Base-by-base conservation (phyloP, 306 rosid species). In the Rosa persica region DNA sequence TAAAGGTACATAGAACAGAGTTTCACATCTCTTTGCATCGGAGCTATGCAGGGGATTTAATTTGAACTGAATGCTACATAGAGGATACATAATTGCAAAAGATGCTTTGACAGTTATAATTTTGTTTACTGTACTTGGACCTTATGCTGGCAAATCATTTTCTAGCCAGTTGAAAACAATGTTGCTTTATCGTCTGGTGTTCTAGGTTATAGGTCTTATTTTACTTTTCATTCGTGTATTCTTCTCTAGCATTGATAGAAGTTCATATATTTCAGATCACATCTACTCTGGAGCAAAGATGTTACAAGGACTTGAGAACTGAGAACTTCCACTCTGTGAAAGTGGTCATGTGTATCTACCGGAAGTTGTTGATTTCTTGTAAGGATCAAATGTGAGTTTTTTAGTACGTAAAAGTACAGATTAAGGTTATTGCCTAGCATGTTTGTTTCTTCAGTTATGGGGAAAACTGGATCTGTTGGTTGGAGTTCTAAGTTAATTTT, bases 341-440 rank as follows among this genome's bases (percentile, higher is more conserved):
- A 79, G 90, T 93, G 71, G 90, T 93, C 83, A 85, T 93, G 67
- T 86, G 91, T 70, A 87, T 90, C 74, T 93, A 89, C 90, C 82
- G 94, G 85, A 93, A 88, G 81, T 85, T 93, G 82, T 78, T 93
- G 87, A 68, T 89, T 73, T 85, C 91, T 54, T 93, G 96, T 83
- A 89, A 76, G 81, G 94, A 93, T n/a, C 94, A 93, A 78, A 93
- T 93, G 98, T 93, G 84, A 93, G 96, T 84, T 77, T 25, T 65
- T 73, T 80, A 69, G 67, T 67, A 79, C 69, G 57, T 81, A n/a
- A 55, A 55, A 30, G 78, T 81, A 58, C 11, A 42, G 25, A 5
- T 67, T 47, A 12, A 42, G 12, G 10, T 66, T 60, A 9, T 13
- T 61, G 4, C 64, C 4, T 46, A 60, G 52, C 68, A 79, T 71